Conservation (phyloP, 805 yeast species). For the Kodamaea restingae region DNA sequence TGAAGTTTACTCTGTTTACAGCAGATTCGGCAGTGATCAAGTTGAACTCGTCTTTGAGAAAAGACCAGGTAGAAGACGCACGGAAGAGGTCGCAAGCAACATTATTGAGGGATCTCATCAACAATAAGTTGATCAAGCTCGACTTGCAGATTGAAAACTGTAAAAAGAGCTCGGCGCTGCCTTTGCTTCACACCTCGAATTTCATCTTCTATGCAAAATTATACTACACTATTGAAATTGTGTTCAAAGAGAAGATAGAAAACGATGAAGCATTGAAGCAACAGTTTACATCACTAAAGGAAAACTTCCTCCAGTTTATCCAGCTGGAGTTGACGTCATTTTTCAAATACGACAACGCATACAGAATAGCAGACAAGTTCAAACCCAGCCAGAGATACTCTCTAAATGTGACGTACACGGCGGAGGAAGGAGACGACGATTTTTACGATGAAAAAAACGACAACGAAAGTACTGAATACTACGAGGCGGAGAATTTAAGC, state of each 20-base stretch:
- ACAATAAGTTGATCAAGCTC: slow-evolving; percentile 26
- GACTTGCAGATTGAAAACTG: slow-evolving; percentile 23
- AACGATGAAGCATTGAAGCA: slow-evolving; percentile 11
- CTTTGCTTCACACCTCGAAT: slow-evolving; percentile 22
- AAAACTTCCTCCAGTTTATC: slow-evolving; percentile 13
- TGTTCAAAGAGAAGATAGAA: slow-evolving; percentile 18
- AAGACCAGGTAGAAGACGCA: slow-evolving; percentile 15
- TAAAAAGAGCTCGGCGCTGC: slow-evolving; percentile 4
- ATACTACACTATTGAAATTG: slow-evolving; percentile 26
- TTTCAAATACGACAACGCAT: slow-evolving; percentile 15
- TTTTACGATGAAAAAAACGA: slow-evolving; percentile 14
- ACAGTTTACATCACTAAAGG: slow-evolving; percentile 13
- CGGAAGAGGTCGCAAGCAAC: slow-evolving; percentile 19
- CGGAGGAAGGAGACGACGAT: slow-evolving; percentile 6
- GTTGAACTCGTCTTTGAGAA: slow-evolving; percentile 19
- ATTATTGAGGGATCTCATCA: slow-evolving; percentile 27
- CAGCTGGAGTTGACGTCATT: slow-evolving; percentile 24
- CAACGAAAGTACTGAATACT: slow-evolving; percentile 9
- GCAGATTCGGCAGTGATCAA: slow-evolving; percentile 16
- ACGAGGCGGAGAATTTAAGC: slow-evolving; percentile 8
- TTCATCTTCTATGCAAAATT: slow-evolving; percentile 32
- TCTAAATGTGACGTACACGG: slow-evolving; percentile 6
- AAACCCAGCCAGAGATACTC: slow-evolving; percentile 15
- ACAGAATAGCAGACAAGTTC: slow-evolving; percentile 17
- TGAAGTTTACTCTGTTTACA: slow-evolving; percentile 25